Base-by-base conservation (phyloP, 2,329 filamentous ascomycete genomes). In the Exophiala mesophila region DNA sequence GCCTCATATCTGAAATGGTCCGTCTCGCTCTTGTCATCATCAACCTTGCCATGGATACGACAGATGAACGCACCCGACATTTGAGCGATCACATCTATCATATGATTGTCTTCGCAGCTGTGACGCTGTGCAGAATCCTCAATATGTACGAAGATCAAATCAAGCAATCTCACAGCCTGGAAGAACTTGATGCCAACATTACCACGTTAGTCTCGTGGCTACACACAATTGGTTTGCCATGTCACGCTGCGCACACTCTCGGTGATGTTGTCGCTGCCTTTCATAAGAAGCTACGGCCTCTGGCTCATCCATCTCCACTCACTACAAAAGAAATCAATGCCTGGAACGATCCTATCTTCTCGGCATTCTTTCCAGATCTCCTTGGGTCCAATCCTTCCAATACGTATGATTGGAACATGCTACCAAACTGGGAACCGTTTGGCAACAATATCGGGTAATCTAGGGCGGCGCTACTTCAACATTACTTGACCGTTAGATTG, bases 71-170 rank as follows among this genome's bases (percentile, higher is more conserved):
- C 2, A 70, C 67, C 1, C 59, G 61, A 10, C 67, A 72, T 49
- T 51, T 71, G 3, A 70, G 61, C 3, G 68, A 72, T 41, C 68
- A 71, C 36, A 68, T 70, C 15, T 71, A 70, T 44, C 68, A 71
- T 44, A 67, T 71, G 57, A 66, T 70, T 35, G 68, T 66, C 4
- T 72, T 70, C 39, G 63, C 68, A 1, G 67, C 63, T 3, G 56
- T 66, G 17, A 66, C 62, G 3, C 51, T 65, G 2, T 63, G 58
- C 33, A 61, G 66, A 19, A 38, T 70, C 2, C 47, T 69, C 3
- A 59, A 61, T 37, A 61, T 41, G 24, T 64, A 68, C 41, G 65
- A 65, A 44, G 51, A 50, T 6, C 59, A 66, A 20, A 42, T 66
- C 2, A 29, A 34, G 4, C 49, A 56, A 4, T 54, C 51, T 5